Evolutionary conservation across 257 asterid species (phyloP).

Genomic region (Solanum microdontum): DNA sequence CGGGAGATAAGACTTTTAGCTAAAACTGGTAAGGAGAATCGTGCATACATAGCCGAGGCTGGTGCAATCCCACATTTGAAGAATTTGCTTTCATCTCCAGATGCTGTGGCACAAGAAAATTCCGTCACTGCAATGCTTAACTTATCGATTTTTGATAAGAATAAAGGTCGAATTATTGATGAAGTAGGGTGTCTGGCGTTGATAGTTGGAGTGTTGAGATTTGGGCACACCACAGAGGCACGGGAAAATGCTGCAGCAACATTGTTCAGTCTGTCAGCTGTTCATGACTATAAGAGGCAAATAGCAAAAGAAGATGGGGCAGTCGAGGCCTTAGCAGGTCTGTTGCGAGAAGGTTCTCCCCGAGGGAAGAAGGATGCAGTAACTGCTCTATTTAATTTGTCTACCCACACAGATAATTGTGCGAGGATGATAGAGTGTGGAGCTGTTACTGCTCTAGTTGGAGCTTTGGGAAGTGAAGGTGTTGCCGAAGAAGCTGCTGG

Average conservation of each 20-base stretch:
- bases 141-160: constrained; percentile 72
- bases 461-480: constrained; percentile 49
- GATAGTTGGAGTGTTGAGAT: constrained; percentile 52
- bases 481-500: constrained; percentile 92
- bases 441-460: constrained; percentile 50
- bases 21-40: constrained; percentile 61
- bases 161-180: constrained; percentile 64
- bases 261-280: constrained; percentile 83
- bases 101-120: constrained; percentile 77
- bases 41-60: constrained; percentile 76
- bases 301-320: constrained; percentile 75
- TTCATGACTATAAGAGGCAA: constrained; percentile 67
- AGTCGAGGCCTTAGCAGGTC: constrained; percentile 49
- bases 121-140: constrained; percentile 85
- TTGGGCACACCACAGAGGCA: constrained; percentile 72
- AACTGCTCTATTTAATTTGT: constrained; percentile 69
- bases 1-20: constrained; percentile 75
- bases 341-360: constrained; percentile 61
- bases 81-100: constrained; percentile 37
- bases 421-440: constrained; percentile 68
- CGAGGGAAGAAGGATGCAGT: constrained; percentile 91
- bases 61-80: constrained; percentile 73
- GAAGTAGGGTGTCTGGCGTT: constrained; percentile 64
- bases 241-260: constrained; percentile 95
- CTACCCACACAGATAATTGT: constrained; percentile 66